Conservation (phyloP, 164 flowering plant species). For the Nymphaea thermarum region DNA sequence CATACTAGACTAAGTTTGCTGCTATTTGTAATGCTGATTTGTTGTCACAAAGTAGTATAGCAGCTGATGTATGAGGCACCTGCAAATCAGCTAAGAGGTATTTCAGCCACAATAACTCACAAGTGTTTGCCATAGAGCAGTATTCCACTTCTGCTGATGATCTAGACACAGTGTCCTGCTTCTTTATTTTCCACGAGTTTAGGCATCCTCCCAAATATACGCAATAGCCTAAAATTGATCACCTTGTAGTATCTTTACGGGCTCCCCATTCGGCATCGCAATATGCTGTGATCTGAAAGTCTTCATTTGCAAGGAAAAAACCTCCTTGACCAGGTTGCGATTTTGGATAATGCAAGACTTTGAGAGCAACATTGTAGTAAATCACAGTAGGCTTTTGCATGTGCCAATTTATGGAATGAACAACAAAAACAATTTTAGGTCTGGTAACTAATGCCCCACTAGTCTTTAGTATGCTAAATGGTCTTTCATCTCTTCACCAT, state of each 20-base stretch:
- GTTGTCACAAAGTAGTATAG: neutral
- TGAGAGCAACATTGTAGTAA: neutral
- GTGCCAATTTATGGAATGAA: neutral
- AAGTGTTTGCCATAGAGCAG: neutral
- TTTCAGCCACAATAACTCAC: neutral
- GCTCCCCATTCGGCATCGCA: neutral
- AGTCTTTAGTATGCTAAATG: neutral
- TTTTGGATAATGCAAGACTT: neutral
- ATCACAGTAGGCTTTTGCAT: neutral
- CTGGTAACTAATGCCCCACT: neutral
- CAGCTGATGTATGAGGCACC: neutral
- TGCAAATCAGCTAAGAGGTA: neutral
- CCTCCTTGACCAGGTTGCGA: neutral
- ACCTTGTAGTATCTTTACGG: neutral
- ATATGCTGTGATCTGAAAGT: neutral
- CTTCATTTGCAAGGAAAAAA: neutral
- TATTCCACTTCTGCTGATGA: neutral
- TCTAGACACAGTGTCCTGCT: neutral
- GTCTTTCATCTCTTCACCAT: neutral
- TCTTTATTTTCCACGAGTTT: neutral
- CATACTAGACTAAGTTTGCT: neutral
- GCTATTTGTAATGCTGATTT: neutral
- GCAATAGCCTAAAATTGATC: neutral
- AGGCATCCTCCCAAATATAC: neutral
- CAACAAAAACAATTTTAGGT: neutral